Evolutionary conservation across 768 basidiomycete genomes (phyloP).

Genomic region (Boletus sp.): DNA sequence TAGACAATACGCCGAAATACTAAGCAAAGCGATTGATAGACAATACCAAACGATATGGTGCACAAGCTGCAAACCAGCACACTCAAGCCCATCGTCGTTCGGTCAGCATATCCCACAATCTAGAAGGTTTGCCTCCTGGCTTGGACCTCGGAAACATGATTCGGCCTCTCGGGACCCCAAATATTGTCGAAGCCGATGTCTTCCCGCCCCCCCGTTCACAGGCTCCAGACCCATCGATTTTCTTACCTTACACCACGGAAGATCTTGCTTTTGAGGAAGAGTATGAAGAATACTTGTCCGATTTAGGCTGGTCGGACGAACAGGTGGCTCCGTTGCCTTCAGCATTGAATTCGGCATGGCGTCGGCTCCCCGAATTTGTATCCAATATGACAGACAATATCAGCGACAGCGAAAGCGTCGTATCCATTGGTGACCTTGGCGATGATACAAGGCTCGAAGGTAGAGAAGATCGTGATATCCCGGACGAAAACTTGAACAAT

Average conservation of each 20-base stretch:
- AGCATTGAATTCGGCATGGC: slow-evolving; percentile 65
- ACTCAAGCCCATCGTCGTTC: slow-evolving; percentile 73
- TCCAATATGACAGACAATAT: slow-evolving; percentile 83
- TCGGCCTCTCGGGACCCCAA: slow-evolving; percentile 72
- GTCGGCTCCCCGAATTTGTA: slow-evolving; percentile 75
- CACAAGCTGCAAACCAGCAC: slow-evolving; percentile 46
- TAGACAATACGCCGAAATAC: neutral
- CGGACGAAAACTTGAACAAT: slow-evolving; percentile 85
- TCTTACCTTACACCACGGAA: slow-evolving; percentile 90
- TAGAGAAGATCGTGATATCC: slow-evolving; percentile 58
- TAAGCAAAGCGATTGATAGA: slow-evolving; percentile 44
- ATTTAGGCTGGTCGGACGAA: slow-evolving; percentile 72
- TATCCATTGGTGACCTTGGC: slow-evolving; percentile 83
- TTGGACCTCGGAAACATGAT: slow-evolving; percentile 74
- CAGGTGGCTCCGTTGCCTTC: slow-evolving; percentile 39
- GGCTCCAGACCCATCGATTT: slow-evolving; percentile 77
- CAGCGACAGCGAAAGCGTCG: slow-evolving; percentile 93
- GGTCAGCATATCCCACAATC: slow-evolving; percentile 78
- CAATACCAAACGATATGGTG: slow-evolving; percentile 87
- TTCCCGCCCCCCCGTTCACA: slow-evolving; percentile 93
- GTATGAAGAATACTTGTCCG: slow-evolving; percentile 94
- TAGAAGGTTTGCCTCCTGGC: slow-evolving; percentile 75
- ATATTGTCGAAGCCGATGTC: slow-evolving; percentile 81
- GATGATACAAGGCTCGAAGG: slow-evolving; percentile 71
- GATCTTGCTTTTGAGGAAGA: slow-evolving; percentile 95